These are phyloP conservation scores for Anastatica hierochuntica DNA, from an alignment of 345 rosid species.

Conservation along the genomic window DNA sequence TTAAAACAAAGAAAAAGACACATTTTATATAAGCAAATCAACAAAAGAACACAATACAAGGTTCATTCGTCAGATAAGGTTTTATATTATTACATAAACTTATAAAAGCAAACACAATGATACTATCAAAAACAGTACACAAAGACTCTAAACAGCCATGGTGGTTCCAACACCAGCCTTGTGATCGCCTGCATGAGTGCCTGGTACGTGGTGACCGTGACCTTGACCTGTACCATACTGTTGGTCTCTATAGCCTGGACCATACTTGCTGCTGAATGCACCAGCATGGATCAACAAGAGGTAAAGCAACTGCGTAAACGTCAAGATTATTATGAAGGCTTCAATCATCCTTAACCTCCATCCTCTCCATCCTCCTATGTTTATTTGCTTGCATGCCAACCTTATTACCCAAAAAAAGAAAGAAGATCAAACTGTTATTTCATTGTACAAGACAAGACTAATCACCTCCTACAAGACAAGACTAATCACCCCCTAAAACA, in stretches of 20 bases:
- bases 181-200: slow-evolving; percentile 19
- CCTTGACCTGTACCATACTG: slow-evolving; percentile 35
- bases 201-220: slow-evolving; percentile 16
- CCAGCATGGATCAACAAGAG: slow-evolving; percentile 71
- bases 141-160: slow-evolving; percentile 17
- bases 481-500: too few relatives aligned
- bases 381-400: slow-evolving; percentile 81
- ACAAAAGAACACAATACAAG: too few relatives aligned
- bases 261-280: slow-evolving; percentile 51
- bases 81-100: too few relatives aligned
- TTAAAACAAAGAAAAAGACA: too few relatives aligned
- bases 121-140: too few relatives aligned
- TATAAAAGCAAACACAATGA: neutral
- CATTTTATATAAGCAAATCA: too few relatives aligned
- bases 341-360: slow-evolving; percentile 68
- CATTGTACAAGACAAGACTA: too few relatives aligned
- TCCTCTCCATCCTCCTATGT: slow-evolving; percentile 77
- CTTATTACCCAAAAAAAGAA: slow-evolving; percentile 15
- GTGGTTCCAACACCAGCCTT: slow-evolving; percentile 24
- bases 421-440: neutral
- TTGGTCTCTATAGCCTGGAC: slow-evolving; percentile 67
- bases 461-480: too few relatives aligned
- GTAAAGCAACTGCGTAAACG: slow-evolving; percentile 60
- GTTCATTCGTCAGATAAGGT: too few relatives aligned
- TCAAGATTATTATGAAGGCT: slow-evolving; percentile 63